Evolutionary conservation across 495 filamentous ascomycete genomes (phyloP), one percentile per base, ranked within the genome.

Genomic region (Neurospora hispaniola): DNA sequence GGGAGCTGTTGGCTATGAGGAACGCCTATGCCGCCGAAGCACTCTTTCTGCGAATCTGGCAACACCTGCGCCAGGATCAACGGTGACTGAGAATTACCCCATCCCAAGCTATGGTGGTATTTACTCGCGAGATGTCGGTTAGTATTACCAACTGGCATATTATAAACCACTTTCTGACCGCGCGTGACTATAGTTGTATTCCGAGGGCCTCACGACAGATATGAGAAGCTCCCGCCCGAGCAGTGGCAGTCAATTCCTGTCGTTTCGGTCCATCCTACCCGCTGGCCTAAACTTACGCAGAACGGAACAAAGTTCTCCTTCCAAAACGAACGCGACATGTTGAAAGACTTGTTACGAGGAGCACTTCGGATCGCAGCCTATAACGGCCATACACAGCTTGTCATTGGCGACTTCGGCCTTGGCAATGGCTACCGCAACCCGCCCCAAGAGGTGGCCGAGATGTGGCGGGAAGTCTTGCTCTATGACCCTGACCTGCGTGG

Each of bases 391-490:
- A 79, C 78, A 5, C 86, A 86, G 69, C 79, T 93, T 20, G 89
- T 89, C 74, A 85, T 93, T 70, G 90, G 90, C 23, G 89, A 90
- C 31, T 93, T 93, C 79, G 91, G 91, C 8, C 83, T 90, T 3
- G 91, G 91, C 2, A 89, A 89, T 69, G 87, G 88, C 44, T 90
- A 91, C 78, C 86, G 88, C 62, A 93, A 93, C 75, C 91, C 91
- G 35, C 84, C 88, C 4, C 79, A 83, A 71, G 90, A 93, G 77
- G 83, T 93, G 16, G 90, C 91, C 42, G 84, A 83, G 71, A 86
- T 93, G 73, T 93, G 91, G 91, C 83, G 88, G 71, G 87, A 90
- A 71, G 81, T 92, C 3, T 82, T 92, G 3, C 88, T 91, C 69
- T 84, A 86, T 70, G 88, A 91, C 71, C 82, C 85, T 0, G 91